Conservation (phyloP, 495 filamentous ascomycete genomes). For the Aspergillus incahuasiensis region DNA sequence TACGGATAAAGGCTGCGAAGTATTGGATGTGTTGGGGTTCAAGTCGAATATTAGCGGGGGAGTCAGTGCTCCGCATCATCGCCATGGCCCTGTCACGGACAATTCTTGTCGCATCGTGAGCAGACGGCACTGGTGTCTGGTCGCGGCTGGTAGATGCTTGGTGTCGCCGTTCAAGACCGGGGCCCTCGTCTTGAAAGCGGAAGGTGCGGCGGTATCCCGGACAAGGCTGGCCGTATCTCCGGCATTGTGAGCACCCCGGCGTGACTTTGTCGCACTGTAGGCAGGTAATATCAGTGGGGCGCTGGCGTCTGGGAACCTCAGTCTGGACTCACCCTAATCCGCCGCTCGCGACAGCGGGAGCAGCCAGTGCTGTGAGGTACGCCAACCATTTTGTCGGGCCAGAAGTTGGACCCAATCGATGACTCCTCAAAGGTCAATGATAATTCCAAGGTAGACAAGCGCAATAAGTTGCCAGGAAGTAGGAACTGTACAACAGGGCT, state of each 20-base stretch:
- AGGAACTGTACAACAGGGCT: background rate
- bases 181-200: conserved; percentile 36
- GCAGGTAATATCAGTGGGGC: background rate
- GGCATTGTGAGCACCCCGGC: conserved; percentile 33
- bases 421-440: no score
- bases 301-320: background rate
- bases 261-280: conserved; percentile 32
- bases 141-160: conserved; percentile 11
- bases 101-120: conserved; percentile 14
- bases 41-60: conserved; percentile 10
- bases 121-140: conserved; percentile 6
- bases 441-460: background rate
- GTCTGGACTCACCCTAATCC: conserved; percentile 29
- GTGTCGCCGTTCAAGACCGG: conserved; percentile 26
- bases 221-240: conserved; percentile 32
- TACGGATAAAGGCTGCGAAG: conserved; percentile 29
- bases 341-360: conserved; percentile 33
- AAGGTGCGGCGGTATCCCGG: conserved; percentile 34
- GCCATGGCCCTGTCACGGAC: conserved; percentile 26
- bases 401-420: no score
- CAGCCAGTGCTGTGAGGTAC: conserved; percentile 39
- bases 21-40: conserved; percentile 6
- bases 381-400: conserved; percentile 30
- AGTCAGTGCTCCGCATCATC: conserved; percentile 25
- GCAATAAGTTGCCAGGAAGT: background rate